A percentile compares a stretch with the other conserved stretches of the same genome.
Conservation (phyloP, 225 moss, liverwort and hornwort species). For the Pseudisothecium myosuroides region DNA sequence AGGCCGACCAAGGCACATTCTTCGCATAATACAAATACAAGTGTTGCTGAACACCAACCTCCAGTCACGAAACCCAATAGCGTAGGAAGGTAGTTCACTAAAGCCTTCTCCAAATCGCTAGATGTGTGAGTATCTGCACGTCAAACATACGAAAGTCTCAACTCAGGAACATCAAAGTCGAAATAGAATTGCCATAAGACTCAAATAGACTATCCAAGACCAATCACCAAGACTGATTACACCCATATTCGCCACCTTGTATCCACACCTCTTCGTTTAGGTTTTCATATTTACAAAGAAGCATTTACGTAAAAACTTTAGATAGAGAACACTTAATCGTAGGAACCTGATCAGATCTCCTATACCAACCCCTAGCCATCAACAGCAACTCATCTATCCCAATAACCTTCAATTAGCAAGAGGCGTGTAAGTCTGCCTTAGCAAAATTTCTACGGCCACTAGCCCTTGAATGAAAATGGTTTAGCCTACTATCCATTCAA, state of each 20-base stretch:
- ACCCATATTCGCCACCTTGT: neutral
- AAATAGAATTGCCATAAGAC: neutral
- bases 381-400: neutral
- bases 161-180: neutral
- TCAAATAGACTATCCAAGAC: neutral
- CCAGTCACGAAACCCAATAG: constrained; percentile 35
- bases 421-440: neutral
- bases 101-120: constrained; percentile 25
- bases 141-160: neutral
- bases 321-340: neutral
- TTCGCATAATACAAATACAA: neutral
- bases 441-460: neutral
- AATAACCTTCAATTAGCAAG: neutral
- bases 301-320: neutral
- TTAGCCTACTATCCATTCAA: neutral
- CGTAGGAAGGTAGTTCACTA: constrained; percentile 31
- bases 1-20: neutral
- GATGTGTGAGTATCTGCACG: constrained; percentile 4
- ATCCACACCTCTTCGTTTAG: neutral
- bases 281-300: neutral
- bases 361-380: neutral
- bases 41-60: constrained; percentile 9
- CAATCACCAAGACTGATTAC: neutral
- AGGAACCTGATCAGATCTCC: neutral
- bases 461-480: neutral